These are phyloP conservation scores for Ascochyta clinopodiicola DNA, from an alignment of 2,329 filamentous ascomycete genomes.

Conservation along the genomic window DNA sequence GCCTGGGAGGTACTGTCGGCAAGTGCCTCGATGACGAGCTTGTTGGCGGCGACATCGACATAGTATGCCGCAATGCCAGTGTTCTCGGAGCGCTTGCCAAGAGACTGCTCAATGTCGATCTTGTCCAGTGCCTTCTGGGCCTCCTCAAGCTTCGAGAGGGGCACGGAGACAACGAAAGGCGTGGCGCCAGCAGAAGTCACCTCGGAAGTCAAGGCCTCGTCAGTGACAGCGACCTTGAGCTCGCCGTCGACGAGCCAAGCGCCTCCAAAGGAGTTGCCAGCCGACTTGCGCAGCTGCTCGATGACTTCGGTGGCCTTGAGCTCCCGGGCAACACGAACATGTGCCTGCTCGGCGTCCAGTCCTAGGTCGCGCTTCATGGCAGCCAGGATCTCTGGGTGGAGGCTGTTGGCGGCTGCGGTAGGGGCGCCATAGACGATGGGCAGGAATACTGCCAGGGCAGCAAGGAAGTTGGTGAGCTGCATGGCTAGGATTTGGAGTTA, in stretches of 20 bases:
- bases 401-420: conserved; percentile 41
- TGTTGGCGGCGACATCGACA: conserved; percentile 51
- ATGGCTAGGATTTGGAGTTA: conserved; percentile 39
- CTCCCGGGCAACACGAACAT: conserved; percentile 50
- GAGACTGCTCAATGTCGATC: conserved; percentile 36
- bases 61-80: conserved; percentile 49
- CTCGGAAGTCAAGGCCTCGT: conserved; percentile 45
- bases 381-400: conserved; percentile 52
- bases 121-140: conserved; percentile 51
- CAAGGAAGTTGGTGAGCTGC: conserved; percentile 50
- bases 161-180: conserved; percentile 43
- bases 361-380: conserved; percentile 55
- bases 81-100: conserved; percentile 31
- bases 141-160: conserved; percentile 47
- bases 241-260: conserved; percentile 51
- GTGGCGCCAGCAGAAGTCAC: conserved; percentile 49
- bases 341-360: conserved; percentile 49
- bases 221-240: conserved; percentile 50
- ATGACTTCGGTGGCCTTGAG: conserved; percentile 48
- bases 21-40: conserved; percentile 51
- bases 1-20: conserved; percentile 46
- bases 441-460: conserved; percentile 49
- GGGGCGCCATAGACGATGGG: conserved; percentile 52
- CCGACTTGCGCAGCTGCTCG: conserved; percentile 41
- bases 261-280: conserved; percentile 48